These are phyloP conservation scores for Botrytis hyacinthi DNA, from an alignment of 2,329 filamentous ascomycete species.

Conservation along the genomic window DNA sequence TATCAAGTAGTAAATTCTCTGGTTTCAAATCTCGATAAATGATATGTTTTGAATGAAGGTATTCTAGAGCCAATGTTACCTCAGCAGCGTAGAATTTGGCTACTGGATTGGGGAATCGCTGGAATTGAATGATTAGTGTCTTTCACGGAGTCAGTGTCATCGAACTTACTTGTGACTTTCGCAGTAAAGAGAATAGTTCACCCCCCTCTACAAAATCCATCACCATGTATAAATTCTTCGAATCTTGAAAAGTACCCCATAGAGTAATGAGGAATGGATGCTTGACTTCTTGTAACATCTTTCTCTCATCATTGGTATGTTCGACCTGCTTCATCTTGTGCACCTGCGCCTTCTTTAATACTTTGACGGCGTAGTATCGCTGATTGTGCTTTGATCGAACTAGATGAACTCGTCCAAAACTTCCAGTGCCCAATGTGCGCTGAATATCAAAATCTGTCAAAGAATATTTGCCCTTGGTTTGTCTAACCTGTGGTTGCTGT, in stretches of 20 bases:
- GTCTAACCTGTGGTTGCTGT: slow-evolving; percentile 47
- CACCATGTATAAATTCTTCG: slow-evolving; percentile 97
- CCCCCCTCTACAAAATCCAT: slow-evolving; percentile 99
- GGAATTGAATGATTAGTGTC: slow-evolving; percentile 19
- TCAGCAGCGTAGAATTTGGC: slow-evolving; percentile 99
- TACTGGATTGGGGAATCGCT: slow-evolving; percentile 98
- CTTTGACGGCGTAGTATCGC: slow-evolving; percentile 97
- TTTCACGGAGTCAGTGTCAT: not conserved
- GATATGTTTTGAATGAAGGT: slow-evolving; percentile 90
- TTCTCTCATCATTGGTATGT: slow-evolving; percentile 96
- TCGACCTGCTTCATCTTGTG: slow-evolving; percentile 99
- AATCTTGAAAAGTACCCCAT: slow-evolving; percentile 97
- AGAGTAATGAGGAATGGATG: slow-evolving; percentile 97
- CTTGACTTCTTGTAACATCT: slow-evolving; percentile 94
- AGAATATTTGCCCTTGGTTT: slow-evolving; percentile 97
- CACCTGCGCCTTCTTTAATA: slow-evolving; percentile 96
- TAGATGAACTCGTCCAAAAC: slow-evolving; percentile 92
- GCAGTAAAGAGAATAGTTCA: slow-evolving; percentile 90
- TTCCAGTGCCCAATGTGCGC: slow-evolving; percentile 91
- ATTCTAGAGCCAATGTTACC: slow-evolving; percentile 92
- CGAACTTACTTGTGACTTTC: slow-evolving; percentile 75
- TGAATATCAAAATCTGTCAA: slow-evolving; percentile 85
- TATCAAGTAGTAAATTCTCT: slow-evolving; percentile 86
- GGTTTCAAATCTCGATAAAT: slow-evolving; percentile 98
- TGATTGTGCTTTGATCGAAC: slow-evolving; percentile 98